Evolutionary conservation across 257 asterid genomes (phyloP), one percentile per base, ranked within the genome.

Genomic region (Ilex asprella): DNA sequence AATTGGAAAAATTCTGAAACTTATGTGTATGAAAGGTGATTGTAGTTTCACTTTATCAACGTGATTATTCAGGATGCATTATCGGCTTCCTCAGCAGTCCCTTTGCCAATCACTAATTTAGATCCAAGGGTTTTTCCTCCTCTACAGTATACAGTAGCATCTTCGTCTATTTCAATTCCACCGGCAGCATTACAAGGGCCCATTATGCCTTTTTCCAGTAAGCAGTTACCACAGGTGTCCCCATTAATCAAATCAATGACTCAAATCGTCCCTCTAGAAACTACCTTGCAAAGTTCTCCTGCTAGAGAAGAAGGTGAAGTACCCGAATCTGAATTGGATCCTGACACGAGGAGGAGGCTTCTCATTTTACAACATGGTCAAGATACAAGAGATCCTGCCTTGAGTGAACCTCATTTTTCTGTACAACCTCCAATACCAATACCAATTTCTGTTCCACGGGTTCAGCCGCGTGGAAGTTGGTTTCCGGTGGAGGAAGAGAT

Each of bases 221-320:
- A 82, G 77, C 97, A 79, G 75, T 74, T 85, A 63, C 72, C 87
- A 75, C 97, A 83, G 70, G 84, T 76, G 60, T 56, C 79, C 50
- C 54, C 89, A 31, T 70, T 75, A 44, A 76, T 78, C 56, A 85
- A 82, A 78, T 75, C 86, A n/a, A 21, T 73, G 51, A 69, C 80
- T 63, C 97, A 73, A 69, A 63, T 75, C 70, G 70, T 75, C 58
- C 87, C 83, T 64, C 82, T 68, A 63, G 99, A 89, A 65, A 61
- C 81, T 60, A 73, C 67, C 61, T 65, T 82, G 77, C 92, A 71
- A 50, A 75, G 79, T 68, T 87, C 99, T 73, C 95, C 97, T 63
- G 97, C 96, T 68, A 82, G 87, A 73, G 99, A 93, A 86, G 99
- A 93, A 75, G 99, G 99, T 39, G 99, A 93, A 80, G 94, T 93